Conservation (phyloP, 805 yeast genomes). For the Candida pseudoglaebosa region DNA sequence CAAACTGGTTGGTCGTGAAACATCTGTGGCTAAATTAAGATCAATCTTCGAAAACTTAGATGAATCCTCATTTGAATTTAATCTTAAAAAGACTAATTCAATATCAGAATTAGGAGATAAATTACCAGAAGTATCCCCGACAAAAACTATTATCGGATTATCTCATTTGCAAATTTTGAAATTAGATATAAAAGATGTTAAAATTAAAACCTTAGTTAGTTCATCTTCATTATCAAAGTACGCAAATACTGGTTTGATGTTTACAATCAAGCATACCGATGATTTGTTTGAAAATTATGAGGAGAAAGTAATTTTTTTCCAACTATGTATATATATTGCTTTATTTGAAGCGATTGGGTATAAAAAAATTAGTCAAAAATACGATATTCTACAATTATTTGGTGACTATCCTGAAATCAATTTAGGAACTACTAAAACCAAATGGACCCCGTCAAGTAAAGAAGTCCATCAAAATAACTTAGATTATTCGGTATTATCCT, state of each 20-base stretch:
- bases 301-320: conserved; percentile 20
- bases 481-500: conserved; percentile 35
- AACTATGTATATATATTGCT: conserved; percentile 32
- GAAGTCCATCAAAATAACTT: conserved; percentile 31
- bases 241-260: conserved; percentile 24
- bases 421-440: conserved; percentile 28
- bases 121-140: conserved; percentile 29
- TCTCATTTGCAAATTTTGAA: conserved; percentile 31
- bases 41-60: neutral
- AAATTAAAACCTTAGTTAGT: conserved; percentile 31
- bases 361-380: conserved; percentile 19
- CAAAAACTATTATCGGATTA: conserved; percentile 35
- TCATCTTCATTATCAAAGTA: conserved; percentile 27
- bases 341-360: conserved; percentile 34
- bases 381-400: conserved; percentile 25
- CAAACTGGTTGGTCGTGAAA: neutral
- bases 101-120: conserved; percentile 11
- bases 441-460: conserved; percentile 31
- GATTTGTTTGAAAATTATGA: conserved; percentile 21
- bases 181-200: conserved; percentile 31
- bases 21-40: neutral
- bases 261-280: conserved; percentile 20
- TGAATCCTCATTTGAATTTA: neutral
- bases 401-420: conserved; percentile 29
- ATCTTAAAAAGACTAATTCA: neutral